These are phyloP conservation scores for Candida koratica DNA, from an alignment of 805 yeast genomes.

Conservation along the genomic window DNA sequence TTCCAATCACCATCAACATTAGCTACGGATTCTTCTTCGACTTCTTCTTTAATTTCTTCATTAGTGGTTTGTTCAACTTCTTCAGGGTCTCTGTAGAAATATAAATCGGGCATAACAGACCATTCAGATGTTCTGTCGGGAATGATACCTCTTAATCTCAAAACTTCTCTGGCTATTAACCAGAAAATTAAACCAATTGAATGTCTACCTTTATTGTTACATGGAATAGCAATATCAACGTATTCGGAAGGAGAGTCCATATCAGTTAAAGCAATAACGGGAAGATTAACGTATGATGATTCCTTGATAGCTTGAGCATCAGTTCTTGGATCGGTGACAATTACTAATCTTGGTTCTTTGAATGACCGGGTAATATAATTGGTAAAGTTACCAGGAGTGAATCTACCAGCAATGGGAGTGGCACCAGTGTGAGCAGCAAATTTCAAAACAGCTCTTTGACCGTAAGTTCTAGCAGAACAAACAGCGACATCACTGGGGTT, in stretches of 20 bases:
- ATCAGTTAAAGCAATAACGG: constrained; percentile 98
- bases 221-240: constrained; percentile 99
- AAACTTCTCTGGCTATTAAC: constrained; percentile 98
- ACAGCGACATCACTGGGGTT: constrained; percentile 98
- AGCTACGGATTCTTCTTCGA: constrained; percentile 54
- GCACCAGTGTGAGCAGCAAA: constrained; percentile 99
- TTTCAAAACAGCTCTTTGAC: constrained; percentile 99
- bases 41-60: constrained; percentile 53
- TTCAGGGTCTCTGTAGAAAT: constrained; percentile 99
- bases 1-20: constrained; percentile 56
- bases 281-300: constrained; percentile 99
- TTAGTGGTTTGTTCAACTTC: constrained; percentile 84
- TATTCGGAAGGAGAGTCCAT: constrained; percentile 98
- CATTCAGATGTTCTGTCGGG: constrained; percentile 96
- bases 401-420: constrained; percentile 99
- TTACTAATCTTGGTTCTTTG: constrained; percentile 99
- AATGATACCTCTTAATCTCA: constrained; percentile 96
- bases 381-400: constrained; percentile 99
- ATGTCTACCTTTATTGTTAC: constrained; percentile 99
- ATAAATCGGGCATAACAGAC: constrained; percentile 99
- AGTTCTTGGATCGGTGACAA: constrained; percentile 99
- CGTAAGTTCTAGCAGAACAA: constrained; percentile 98
- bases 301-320: constrained; percentile 99
- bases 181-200: constrained; percentile 99
- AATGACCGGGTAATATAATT: constrained; percentile 99